Evolutionary conservation across 306 rosid species (phyloP).

Genomic region (Spatholobus suberectus): DNA sequence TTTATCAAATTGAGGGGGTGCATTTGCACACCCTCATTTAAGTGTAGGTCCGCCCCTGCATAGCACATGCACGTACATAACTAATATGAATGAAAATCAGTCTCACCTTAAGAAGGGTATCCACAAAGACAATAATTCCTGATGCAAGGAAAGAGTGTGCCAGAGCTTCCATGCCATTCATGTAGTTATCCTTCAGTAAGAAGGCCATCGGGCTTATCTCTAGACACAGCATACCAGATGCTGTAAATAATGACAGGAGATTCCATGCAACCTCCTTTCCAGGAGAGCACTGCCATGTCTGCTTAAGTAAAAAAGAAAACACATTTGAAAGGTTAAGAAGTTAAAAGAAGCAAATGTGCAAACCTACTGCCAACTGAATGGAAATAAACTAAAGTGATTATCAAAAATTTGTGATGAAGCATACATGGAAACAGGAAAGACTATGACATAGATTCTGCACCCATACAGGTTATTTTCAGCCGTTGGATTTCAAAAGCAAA

Average conservation of each 20-base stretch:
- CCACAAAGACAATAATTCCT: slow-evolving; percentile 65
- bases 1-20: no score
- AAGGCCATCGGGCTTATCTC: slow-evolving; percentile 76
- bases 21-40: no score
- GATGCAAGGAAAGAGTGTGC: slow-evolving; percentile 57
- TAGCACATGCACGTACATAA: not conserved
- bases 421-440: not conserved
- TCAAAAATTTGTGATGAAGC: not conserved
- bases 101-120: slow-evolving; percentile 73
- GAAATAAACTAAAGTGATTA: not conserved
- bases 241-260: slow-evolving; percentile 64
- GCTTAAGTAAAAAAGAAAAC: slow-evolving; percentile 34
- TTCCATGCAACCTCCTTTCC: slow-evolving; percentile 74
- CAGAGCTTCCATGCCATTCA: slow-evolving; percentile 63
- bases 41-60: no score
- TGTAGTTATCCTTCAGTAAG: slow-evolving; percentile 67
- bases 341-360: not conserved
- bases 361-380: slow-evolving; percentile 1
- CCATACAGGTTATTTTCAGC: not conserved
- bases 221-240: slow-evolving; percentile 68
- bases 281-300: slow-evolving; percentile 78
- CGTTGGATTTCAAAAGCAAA: not conserved
- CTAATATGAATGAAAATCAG: slow-evolving; percentile 1
- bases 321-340: not conserved
- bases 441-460: not conserved